Evolutionary conservation across 208 protist species (phyloP).

Genomic region (Sergeia podlipaevii): DNA sequence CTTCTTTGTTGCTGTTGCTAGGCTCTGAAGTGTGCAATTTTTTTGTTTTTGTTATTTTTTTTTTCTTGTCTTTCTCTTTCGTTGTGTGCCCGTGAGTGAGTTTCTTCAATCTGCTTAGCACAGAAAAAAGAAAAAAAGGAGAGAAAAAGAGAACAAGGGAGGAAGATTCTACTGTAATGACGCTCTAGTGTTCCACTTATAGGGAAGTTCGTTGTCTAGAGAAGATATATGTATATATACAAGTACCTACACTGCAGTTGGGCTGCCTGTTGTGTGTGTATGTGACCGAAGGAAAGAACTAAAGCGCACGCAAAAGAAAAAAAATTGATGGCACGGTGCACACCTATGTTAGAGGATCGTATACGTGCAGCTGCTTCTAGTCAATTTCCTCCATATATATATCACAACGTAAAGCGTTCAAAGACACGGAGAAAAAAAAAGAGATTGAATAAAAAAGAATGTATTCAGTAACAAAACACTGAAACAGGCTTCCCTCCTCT

Average conservation of each 20-base stretch:
- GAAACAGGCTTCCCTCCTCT: too few species aligned
- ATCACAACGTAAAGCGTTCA: neutral
- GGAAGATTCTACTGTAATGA: too few species aligned
- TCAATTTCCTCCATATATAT: too few species aligned
- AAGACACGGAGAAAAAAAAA: neutral
- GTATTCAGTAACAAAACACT: neutral
- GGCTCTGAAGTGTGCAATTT: neutral
- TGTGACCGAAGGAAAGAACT: too few species aligned
- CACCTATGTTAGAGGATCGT: too few species aligned
- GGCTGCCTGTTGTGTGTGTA: too few species aligned
- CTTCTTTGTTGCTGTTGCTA: neutral
- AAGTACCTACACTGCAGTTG: too few species aligned
- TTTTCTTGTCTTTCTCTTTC: slow-evolving; percentile 3
- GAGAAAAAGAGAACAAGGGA: too few species aligned
- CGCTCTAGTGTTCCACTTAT: too few species aligned
- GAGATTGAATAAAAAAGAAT: slow-evolving; percentile 11
- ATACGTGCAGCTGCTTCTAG: too few species aligned
- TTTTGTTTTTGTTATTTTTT: neutral
- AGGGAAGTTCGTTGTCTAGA: too few species aligned
- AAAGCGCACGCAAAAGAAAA: neutral
- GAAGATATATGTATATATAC: too few species aligned
- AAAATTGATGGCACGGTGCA: neutral
- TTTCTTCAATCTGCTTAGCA: neutral
- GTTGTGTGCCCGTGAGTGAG: slow-evolving; percentile 1
- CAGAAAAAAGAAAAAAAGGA: slow-evolving; percentile 8